Evolutionary conservation across 1,284 basidiomycete genomes (phyloP), one percentile per base, ranked within the genome.

Genomic region (Ustilago sp.): DNA sequence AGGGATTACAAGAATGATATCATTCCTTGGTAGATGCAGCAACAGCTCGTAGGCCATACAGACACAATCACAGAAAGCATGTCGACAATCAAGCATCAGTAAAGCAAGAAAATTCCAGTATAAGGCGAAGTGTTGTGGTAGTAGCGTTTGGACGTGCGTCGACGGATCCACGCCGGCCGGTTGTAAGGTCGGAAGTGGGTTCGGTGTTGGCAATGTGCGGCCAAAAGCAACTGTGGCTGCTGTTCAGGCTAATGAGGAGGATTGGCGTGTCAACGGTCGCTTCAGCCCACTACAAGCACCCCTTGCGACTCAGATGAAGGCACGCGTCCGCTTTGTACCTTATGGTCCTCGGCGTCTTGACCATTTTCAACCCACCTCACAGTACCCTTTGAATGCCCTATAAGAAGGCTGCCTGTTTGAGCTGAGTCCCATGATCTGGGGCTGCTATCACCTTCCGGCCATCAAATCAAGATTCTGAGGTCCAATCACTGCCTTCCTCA

Each of bases 1-100:
- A 91, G 90, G 89, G 92, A 93, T 83, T 93, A 91, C 90, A 89
- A 89, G 52, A 91, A 91, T 23, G 89, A 91, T 59, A 87, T 89
- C 43, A 83, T 89, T 5, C 83, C 85, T 47, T 88, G 86, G 87
- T 88, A 77, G 58, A 59, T 7, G 13, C 48, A n/a, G 23, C 34
- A 8, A n/a, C 32, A 15, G 13, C 17, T 9, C 13, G 3, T n/a
- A 7, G 32, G 34, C 8, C 17, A n/a, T 7, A 12, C 12, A 59
- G 12, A 19, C 9, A 36, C 17, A 57, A 36, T 28, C 23, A 34
- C 34, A 23, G 45, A n/a, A 48, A 6, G 28, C 28, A 8, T 7
- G 48, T 31, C 48, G 13, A 50, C n/a, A 48, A 7, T 13, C 7
- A 50, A 6, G n/a, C 48, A 50, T 4, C 48, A 50, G 31, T 31